phyloP scores from a whole-genome alignment of 495 filamentous ascomycete species.

The Xylaria venustula region DNA sequence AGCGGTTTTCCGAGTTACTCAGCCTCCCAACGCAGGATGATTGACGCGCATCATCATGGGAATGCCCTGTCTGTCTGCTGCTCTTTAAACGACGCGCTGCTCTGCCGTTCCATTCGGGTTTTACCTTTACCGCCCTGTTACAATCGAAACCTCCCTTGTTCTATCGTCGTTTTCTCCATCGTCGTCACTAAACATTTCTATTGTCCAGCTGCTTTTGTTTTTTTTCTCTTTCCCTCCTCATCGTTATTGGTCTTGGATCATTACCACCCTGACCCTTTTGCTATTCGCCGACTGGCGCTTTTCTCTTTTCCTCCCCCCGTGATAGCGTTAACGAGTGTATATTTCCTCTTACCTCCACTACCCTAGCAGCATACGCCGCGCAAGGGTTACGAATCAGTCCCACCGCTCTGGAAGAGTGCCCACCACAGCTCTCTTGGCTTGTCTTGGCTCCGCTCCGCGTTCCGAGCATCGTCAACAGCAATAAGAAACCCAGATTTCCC shows the following conservation, averaged over 20 bases:
- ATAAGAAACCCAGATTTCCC: neutral
- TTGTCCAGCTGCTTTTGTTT: too few relatives aligned
- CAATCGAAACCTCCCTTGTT: too few relatives aligned
- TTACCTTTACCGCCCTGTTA: constrained; percentile 12
- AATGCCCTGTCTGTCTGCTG: constrained; percentile 10
- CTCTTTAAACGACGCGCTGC: constrained; percentile 7
- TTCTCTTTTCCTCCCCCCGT: too few relatives aligned
- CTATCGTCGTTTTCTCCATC: too few relatives aligned
- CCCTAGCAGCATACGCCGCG: neutral
- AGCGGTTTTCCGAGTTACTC: neutral
- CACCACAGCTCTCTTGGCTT: constrained; percentile 1
- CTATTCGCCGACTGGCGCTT: too few relatives aligned
- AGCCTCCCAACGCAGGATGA: constrained; percentile 1
- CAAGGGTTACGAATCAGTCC: constrained; percentile 15
- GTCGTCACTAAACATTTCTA: too few relatives aligned
- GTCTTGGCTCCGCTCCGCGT: neutral
- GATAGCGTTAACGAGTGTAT: too few relatives aligned
- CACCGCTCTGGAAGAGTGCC: constrained; percentile 5
- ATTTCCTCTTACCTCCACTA: too few relatives aligned
- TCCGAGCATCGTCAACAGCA: neutral
- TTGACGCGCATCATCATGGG: constrained; percentile 15
- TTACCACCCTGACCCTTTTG: too few relatives aligned
- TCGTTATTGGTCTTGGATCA: too few relatives aligned
- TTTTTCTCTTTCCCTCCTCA: too few relatives aligned
- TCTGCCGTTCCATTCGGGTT: constrained; percentile 15